Evolutionary conservation across 176 grass and related monocot genomes (phyloP).

Genomic region (Cenchrus americanus): DNA sequence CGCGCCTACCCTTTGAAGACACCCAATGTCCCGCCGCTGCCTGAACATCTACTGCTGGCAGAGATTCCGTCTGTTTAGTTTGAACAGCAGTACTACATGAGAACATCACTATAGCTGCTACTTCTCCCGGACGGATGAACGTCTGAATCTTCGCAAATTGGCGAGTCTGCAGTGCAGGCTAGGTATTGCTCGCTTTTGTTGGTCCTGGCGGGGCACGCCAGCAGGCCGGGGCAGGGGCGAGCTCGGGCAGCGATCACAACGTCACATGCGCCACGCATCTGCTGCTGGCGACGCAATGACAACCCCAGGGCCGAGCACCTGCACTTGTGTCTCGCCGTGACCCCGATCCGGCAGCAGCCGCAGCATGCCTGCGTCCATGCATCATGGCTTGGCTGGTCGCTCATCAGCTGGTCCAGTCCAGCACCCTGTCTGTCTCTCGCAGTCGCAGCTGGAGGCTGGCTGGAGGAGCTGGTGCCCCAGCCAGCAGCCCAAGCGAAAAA

Average conservation of each 20-base stretch:
- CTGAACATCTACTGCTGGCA: background rate
- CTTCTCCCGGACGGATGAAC: no score
- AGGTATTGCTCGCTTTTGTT: background rate
- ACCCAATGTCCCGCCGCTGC: background rate
- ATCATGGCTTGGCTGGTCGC: background rate
- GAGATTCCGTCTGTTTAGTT: background rate
- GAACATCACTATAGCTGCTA: no score
- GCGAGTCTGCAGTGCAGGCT: no score
- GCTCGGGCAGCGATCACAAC: background rate
- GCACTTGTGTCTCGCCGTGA: background rate
- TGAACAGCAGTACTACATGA: background rate
- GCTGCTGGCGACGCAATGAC: background rate
- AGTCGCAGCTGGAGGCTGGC: no score
- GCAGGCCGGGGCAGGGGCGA: background rate
- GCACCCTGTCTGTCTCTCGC: background rate
- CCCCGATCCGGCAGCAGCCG: slow-evolving; percentile 17
- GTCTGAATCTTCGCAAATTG: background rate
- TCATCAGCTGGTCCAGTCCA: background rate
- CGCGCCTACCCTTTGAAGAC: no score
- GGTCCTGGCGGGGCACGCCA: background rate
- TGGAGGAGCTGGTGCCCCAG: no score
- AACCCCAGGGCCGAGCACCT: background rate
- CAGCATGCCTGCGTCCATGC: background rate
- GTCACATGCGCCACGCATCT: slow-evolving; percentile 9
- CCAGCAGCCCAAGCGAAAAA: no score